Percentiles rank a stretch among this genome's conserved stretches.
These are phyloP conservation scores for Hymenoscyphus linearis DNA, from an alignment of 2,329 filamentous ascomycete genomes.

Conservation along the genomic window DNA sequence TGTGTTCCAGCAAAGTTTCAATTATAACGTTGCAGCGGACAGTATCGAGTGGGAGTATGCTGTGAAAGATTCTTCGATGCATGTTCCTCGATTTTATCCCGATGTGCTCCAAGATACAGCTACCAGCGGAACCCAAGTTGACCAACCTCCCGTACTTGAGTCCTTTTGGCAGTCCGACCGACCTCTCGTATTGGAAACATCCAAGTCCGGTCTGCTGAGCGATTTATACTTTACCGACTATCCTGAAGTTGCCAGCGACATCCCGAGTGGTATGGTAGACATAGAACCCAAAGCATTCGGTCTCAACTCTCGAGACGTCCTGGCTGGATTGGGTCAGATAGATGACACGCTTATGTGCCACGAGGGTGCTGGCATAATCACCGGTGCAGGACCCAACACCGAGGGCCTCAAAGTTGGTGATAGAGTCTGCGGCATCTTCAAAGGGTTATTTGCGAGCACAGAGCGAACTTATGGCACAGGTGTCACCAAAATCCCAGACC, in stretches of 20 bases:
- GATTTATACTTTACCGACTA: neutral
- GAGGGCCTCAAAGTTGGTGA: conserved; percentile 11
- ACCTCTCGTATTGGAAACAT: neutral
- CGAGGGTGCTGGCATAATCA: conserved; percentile 14
- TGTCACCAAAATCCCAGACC: conserved; percentile 34
- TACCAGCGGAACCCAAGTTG: neutral
- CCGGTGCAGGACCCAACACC: conserved; percentile 7
- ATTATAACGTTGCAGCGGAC: neutral
- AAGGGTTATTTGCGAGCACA: conserved; percentile 18
- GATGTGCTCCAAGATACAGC: conserved; percentile 19
- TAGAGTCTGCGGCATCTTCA: conserved; percentile 13
- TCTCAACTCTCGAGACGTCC: conserved; percentile 43
- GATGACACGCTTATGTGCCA: conserved; percentile 8
- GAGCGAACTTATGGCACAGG: conserved; percentile 19
- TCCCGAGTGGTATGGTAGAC: conserved; percentile 27
- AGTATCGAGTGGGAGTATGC: conserved; percentile 6
- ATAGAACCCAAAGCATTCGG: conserved; percentile 33
- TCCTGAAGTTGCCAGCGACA: neutral
- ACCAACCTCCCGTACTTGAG: neutral
- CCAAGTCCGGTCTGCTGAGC: neutral
- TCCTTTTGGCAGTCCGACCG: neutral
- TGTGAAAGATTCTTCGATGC: conserved; percentile 11
- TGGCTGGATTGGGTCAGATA: conserved; percentile 29
- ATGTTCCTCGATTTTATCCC: neutral
- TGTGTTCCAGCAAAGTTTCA: neutral